Evolutionary conservation across 2,329 filamentous ascomycete genomes (phyloP), one percentile per base, ranked within the genome.

Genomic region (Aspergillus sp.): DNA sequence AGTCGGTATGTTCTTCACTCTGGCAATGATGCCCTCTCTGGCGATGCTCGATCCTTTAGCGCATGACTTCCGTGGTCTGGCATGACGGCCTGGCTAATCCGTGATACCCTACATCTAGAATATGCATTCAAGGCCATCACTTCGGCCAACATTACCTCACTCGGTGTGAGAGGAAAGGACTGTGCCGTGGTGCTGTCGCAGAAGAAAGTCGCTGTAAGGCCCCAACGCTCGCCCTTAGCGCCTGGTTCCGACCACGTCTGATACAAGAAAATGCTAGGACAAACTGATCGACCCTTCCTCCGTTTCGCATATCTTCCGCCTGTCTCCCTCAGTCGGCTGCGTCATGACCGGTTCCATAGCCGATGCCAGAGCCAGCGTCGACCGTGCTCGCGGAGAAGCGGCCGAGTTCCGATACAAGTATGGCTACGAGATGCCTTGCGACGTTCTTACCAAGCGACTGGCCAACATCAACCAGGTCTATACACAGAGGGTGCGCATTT

Each of bases 41-140:
- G 52, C 42, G 24, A 22, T 26, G 46, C 47, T 53, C 55, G 18
- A 16, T 47, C 18, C 11, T 52, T 55, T 57, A 26, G 29, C 20
- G 52, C 16, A 46, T 42, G 39, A 62, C 45, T 31, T 24, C 46
- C 42, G 52, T 49, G 36, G 57, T 62, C 42, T 29, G 56, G 56
- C 52, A 65, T 66, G 52, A 57, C 36, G 54, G 57, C 61, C 64
- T 65, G 57, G 71, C 74, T 76, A 61, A 77, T 68, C 46, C 60
- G 57, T 55, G 26, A 51, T 64, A 54, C 68, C 63, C 65, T 62
- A 49, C 54, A 46, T 66, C 70, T 76, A 98, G 95, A 99, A 85
- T 99, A 99, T 94, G 95, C 95, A 71, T 99, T 99, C 88, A 99
- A 99, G 84, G 95, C 95, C 60, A 99, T 99, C 81, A 99, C 95